These are phyloP conservation scores for Penicillium antarcticum DNA, from an alignment of 495 filamentous ascomycete genomes.

Conservation along the genomic window DNA sequence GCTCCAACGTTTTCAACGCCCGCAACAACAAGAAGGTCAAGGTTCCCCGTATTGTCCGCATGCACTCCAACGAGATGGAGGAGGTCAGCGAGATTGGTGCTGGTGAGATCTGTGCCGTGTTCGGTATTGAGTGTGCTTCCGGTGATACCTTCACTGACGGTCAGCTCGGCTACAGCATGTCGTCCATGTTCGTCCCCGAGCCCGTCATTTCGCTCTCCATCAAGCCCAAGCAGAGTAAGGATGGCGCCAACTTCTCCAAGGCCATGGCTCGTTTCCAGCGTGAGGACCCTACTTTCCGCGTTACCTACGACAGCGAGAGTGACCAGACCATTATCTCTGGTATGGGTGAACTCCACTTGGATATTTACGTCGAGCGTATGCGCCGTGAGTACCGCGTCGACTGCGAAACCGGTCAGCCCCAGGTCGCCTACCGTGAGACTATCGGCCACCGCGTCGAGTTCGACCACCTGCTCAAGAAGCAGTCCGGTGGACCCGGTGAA, in stretches of 20 bases:
- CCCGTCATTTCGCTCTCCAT: constrained; percentile 97
- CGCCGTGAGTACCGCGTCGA: constrained; percentile 95
- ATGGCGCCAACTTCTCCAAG: constrained; percentile 93
- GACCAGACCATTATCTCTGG: constrained; percentile 97
- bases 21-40: constrained; percentile 94
- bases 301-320: constrained; percentile 84
- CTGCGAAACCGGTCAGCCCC: constrained; percentile 91
- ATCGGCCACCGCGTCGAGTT: constrained; percentile 73
- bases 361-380: constrained; percentile 98
- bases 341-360: constrained; percentile 97
- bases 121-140: constrained; percentile 96
- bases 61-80: constrained; percentile 99
- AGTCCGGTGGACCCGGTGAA: constrained; percentile 94
- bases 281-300: constrained; percentile 97
- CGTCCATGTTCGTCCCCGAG: constrained; percentile 98
- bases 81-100: constrained; percentile 88
- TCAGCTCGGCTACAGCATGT: constrained; percentile 88
- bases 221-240: constrained; percentile 91
- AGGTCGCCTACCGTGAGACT: constrained; percentile 97
- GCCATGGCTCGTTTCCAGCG: constrained; percentile 99
- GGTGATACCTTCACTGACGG: constrained; percentile 99
- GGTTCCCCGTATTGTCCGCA: constrained; percentile 94
- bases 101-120: constrained; percentile 97
- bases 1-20: constrained; percentile 87
- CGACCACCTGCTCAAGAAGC: constrained; percentile 93